Evolutionary conservation across 2,329 filamentous ascomycete species (phyloP).

Genomic region (Phoma sp.): DNA sequence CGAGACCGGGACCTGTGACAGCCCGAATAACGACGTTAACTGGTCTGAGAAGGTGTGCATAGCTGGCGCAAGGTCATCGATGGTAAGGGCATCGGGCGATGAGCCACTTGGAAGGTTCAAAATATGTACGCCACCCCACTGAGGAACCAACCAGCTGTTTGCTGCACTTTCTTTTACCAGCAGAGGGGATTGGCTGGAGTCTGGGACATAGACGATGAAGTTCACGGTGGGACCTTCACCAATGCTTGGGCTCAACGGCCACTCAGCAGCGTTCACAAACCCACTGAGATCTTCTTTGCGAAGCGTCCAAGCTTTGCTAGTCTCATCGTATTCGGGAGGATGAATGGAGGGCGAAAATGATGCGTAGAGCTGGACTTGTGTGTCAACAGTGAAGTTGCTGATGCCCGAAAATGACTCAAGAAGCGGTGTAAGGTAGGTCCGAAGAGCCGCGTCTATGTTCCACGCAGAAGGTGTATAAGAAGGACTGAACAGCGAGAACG

Average conservation of each 20-base stretch:
- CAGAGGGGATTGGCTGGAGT: conserved; percentile 67
- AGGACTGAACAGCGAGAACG: conserved; percentile 91
- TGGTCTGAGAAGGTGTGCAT: conserved; percentile 92
- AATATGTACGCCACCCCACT: conserved; percentile 85
- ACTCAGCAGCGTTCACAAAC: conserved; percentile 97
- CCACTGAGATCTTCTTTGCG: conserved; percentile 86
- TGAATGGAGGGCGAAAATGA: conserved; percentile 67
- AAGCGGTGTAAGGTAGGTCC: conserved; percentile 81
- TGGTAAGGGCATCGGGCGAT: conserved; percentile 61
- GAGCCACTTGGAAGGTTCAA: conserved; percentile 61
- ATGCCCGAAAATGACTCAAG: conserved; percentile 79
- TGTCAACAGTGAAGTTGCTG: conserved; percentile 95
- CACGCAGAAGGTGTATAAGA: conserved; percentile 80
- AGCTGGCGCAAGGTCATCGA: conserved; percentile 73
- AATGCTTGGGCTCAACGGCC: conserved; percentile 94
- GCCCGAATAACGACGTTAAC: conserved; percentile 83
- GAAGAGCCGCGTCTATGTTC: conserved; percentile 84
- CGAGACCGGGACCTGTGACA: conserved; percentile 77
- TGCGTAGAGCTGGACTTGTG: conserved; percentile 93
- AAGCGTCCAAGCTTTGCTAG: conserved; percentile 68
- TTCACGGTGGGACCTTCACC: conserved; percentile 93
- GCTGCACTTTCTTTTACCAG: conserved; percentile 64
- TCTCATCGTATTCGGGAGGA: conserved; percentile 60
- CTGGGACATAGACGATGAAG: conserved; percentile 89
- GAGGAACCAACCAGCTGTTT: conserved; percentile 90